These are phyloP conservation scores for Acer saccharum DNA, from an alignment of 345 rosid species.

Conservation along the genomic window DNA sequence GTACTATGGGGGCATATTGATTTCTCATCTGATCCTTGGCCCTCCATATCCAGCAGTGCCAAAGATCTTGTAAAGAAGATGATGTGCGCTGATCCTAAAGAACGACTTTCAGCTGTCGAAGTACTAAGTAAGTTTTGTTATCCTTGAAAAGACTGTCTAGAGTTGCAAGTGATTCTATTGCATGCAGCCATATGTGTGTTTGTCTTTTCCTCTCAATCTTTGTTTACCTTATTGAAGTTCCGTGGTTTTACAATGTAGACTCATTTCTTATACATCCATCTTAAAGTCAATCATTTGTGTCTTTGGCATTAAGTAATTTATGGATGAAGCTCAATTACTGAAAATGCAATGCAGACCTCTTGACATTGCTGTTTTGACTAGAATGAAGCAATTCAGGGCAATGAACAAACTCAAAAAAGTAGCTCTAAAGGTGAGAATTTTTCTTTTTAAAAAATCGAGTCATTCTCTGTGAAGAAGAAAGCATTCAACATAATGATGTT, in stretches of 20 bases:
- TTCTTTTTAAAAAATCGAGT: background rate
- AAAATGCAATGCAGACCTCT: constrained; percentile 68
- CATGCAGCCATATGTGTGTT: no score
- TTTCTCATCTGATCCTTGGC: constrained; percentile 89
- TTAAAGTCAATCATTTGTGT: background rate
- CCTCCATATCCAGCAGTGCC: constrained; percentile 72
- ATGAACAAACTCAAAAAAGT: constrained; percentile 98
- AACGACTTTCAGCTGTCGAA: constrained; percentile 71
- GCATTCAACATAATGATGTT: background rate
- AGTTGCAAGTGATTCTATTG: no score
- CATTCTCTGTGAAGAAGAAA: background rate
- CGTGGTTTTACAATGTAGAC: no score
- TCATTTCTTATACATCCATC: no score
- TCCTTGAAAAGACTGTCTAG: no score
- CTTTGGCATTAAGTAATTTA: constrained; percentile 10
- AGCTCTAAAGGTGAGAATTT: constrained; percentile 75
- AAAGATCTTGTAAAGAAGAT: constrained; percentile 93
- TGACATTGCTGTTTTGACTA: constrained; percentile 85
- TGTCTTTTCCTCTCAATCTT: no score
- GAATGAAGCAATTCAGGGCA: constrained; percentile 99
- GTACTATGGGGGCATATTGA: constrained; percentile 67
- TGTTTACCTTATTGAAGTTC: no score
- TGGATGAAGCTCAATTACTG: constrained; percentile 16
- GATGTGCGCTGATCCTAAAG: constrained; percentile 73
- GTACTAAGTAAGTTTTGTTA: constrained; percentile 64